Base-by-base conservation (phyloP, 345 rosid genomes). In the Lumnitzera littorea region DNA sequence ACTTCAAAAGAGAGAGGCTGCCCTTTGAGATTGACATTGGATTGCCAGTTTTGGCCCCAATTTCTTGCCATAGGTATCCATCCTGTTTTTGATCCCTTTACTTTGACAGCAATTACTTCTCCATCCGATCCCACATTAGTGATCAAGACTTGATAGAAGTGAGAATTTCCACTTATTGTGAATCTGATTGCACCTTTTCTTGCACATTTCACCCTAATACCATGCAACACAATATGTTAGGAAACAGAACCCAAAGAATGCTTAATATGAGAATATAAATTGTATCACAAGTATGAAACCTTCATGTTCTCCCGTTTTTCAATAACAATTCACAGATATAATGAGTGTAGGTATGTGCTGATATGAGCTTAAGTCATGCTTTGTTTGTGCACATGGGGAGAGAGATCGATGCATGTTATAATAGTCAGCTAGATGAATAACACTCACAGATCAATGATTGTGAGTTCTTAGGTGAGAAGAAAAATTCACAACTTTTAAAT, bases 41-140 rank as follows among this genome's bases (percentile, higher is more conserved):
- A 72, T 53, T 85, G 96, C 96, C 91, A 81, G 71, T 73, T 85
- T 69, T 91, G 98, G 55, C 98, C 96, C 98, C 98, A 91, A 66
- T 91, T 88, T 71, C 96, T 88, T 48, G 95, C 96, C 98, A 88
- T 75, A 13, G 90, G 88, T 66, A 91, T 81, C 98, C 96, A 91
- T 61, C 95, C 96, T 50, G 98, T 91, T 78, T 25, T 84, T 51
- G 90, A 82, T 17, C 96, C 98, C 77, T 91, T 91, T 70, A 91
- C 88, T 70, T 91, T 88, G 74, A 88, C 82, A 10, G 81, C 95
- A 48, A 80, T 78, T 52, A 80, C 88, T 71, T 91, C 89, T 27
- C 96, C 98, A 56, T 86, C 96, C 46, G 76, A 57, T 12, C 88
- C 96, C 13, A 91, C 96, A 68, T 91, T 91, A 61, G 86, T 84